Base-by-base conservation (phyloP, 192 early-diverging fungal genomes). In the Linnemannia schmuckeri region DNA sequence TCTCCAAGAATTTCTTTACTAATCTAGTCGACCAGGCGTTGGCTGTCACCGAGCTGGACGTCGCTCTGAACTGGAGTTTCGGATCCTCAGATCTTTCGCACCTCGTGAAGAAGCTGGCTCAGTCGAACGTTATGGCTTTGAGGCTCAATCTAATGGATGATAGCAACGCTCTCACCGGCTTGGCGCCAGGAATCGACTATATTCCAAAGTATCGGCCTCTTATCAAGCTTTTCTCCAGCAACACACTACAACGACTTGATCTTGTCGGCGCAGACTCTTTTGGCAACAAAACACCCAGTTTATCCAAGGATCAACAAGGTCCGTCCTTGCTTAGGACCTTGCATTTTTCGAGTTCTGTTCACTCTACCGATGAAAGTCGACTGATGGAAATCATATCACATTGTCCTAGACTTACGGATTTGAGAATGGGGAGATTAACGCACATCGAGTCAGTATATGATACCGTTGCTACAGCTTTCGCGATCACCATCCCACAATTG, bases 1-100 rank as follows among this genome's bases (percentile, higher is more conserved):
- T 46, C 47, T 40, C 76, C 38, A 66, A 69, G 27, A 41, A 69
- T 42, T 70, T 78, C 49, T 70, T 78, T n/a, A 57, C 15, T 13
- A 66, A 70, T 6, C 44, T 70, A 1, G 66, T 27, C 12, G 57
- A 20, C 9, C 41, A 69, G n/a, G 76, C 76, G 0, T 33, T 44
- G 15, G 68, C 66, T 3, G 63, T 78, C 44, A 52, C 46, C 46
- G 76, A 78, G 46, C 41, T 78, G 15, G 66, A 78, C 1, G 66
- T 78, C 27, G 37, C 44, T 7, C 20, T 78, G 0, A 30, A 49
- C 0, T 78, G 68, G 68, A 22, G 35, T 7, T 69, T 78, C 68
- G 46, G 46, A 10, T 69, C 66, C 5, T 78, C 76, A 44, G 76
- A 78, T 20, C 66, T 78, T 13, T 70, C 33, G 17, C 46, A 17